Evolutionary conservation across 2,329 filamentous ascomycete genomes (phyloP).

Genomic region (Pestalotiopsis sp.): DNA sequence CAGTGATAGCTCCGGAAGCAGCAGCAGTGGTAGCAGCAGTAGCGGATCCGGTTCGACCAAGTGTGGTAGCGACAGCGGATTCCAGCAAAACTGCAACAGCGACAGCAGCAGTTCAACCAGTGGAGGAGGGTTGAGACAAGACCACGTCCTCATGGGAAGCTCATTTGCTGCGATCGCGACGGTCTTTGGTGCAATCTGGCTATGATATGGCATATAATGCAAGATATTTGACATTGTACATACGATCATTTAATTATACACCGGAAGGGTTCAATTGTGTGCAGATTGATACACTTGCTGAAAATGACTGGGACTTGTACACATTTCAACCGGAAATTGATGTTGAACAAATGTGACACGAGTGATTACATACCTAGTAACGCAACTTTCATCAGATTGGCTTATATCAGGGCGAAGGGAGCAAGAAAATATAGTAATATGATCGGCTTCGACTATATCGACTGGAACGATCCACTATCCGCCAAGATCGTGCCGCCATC

Average conservation of each 20-base stretch:
- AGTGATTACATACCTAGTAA: no score
- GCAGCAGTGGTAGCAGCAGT: constrained; percentile 18
- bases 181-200: neutral
- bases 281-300: neutral
- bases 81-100: constrained; percentile 30
- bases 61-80: constrained; percentile 27
- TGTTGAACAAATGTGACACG: no score
- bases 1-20: constrained; percentile 16
- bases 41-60: constrained; percentile 15
- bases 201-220: neutral
- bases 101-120: constrained; percentile 6
- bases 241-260: neutral
- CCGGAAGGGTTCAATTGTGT: neutral
- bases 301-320: no score
- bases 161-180: neutral
- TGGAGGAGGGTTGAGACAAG: constrained; percentile 26
- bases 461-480: no score
- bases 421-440: no score
- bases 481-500: no score
- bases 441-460: no score
- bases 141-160: constrained; percentile 19
- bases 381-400: no score
- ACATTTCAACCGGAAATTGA: no score
- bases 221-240: neutral
- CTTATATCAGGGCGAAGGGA: no score